Conservation (phyloP, 768 basidiomycete species). For the Lactarius indigo region DNA sequence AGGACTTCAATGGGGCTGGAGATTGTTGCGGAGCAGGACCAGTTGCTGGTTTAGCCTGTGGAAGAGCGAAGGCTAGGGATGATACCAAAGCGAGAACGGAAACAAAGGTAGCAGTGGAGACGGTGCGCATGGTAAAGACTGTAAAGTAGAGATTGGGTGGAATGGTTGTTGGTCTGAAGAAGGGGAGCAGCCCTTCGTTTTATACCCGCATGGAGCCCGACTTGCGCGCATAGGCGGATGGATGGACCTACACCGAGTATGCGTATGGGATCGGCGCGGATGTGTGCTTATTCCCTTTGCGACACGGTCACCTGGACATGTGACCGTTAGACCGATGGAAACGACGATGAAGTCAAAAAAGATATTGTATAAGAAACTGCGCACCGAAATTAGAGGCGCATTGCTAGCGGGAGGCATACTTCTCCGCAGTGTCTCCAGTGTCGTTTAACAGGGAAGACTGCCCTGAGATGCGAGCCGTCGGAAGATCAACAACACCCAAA, state of each 20-base stretch:
- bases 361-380: not conserved
- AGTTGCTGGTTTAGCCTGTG: too few relatives aligned
- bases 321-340: too few relatives aligned
- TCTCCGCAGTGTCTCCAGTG: not conserved
- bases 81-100: slow-evolving; percentile 3
- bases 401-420: not conserved
- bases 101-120: not conserved
- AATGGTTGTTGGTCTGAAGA: not conserved
- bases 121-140: slow-evolving; percentile 5
- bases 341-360: too few relatives aligned
- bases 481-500: not conserved
- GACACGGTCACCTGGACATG: too few relatives aligned
- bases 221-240: too few relatives aligned
- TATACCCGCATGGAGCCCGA: not conserved
- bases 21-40: too few relatives aligned
- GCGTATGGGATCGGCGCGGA: too few relatives aligned
- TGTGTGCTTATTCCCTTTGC: too few relatives aligned
- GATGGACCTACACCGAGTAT: too few relatives aligned
- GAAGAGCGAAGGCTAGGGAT: not conserved
- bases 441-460: not conserved
- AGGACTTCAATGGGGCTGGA: not conserved
- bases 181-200: not conserved
- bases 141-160: not conserved
- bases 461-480: not conserved
- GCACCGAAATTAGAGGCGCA: not conserved